Evolutionary conservation across 2,329 filamentous ascomycete genomes (phyloP).

Genomic region (Septoria linicola): DNA sequence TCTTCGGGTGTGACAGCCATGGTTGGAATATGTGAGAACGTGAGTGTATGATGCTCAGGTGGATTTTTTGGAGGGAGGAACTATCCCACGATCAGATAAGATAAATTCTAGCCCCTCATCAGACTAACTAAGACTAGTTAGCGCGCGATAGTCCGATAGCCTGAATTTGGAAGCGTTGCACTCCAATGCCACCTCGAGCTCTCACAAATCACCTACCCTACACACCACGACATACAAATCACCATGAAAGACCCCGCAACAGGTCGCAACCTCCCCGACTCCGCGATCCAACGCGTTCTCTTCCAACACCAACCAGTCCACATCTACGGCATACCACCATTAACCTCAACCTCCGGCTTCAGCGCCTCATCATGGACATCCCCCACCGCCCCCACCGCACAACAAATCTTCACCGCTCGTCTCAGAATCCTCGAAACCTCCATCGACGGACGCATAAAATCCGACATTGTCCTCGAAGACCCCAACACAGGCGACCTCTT

Average conservation of each 20-base stretch:
- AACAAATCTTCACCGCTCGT: slow-evolving; percentile 82
- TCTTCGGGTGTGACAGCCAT: slow-evolving; percentile 26
- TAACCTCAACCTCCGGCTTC: slow-evolving; percentile 76
- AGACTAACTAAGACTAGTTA: no score
- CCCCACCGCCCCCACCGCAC: slow-evolving; percentile 60
- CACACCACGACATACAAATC: no score
- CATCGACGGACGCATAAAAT: slow-evolving; percentile 24
- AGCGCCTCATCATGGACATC: slow-evolving; percentile 73
- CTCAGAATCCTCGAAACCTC: slow-evolving; percentile 55
- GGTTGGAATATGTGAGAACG: background rate
- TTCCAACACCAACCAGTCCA: slow-evolving; percentile 73
- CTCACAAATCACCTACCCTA: no score
- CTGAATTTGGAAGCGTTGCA: no score
- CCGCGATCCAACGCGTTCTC: slow-evolving; percentile 81
- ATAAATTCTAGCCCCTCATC: no score
- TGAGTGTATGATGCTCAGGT: background rate
- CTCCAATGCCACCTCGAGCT: no score
- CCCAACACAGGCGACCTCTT: slow-evolving; percentile 70
- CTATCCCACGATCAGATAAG: no score
- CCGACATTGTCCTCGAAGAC: slow-evolving; percentile 77
- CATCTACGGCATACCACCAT: slow-evolving; percentile 83
- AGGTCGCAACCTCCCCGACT: slow-evolving; percentile 56
- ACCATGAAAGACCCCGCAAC: slow-evolving; percentile 68
- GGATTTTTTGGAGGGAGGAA: background rate
- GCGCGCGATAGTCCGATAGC: no score